A percentile compares a stretch with the other conserved stretches of the same genome.
phyloP scores from a whole-genome alignment of 2,329 filamentous ascomycete species.

The Cephalotrichum gorgonifer region DNA sequence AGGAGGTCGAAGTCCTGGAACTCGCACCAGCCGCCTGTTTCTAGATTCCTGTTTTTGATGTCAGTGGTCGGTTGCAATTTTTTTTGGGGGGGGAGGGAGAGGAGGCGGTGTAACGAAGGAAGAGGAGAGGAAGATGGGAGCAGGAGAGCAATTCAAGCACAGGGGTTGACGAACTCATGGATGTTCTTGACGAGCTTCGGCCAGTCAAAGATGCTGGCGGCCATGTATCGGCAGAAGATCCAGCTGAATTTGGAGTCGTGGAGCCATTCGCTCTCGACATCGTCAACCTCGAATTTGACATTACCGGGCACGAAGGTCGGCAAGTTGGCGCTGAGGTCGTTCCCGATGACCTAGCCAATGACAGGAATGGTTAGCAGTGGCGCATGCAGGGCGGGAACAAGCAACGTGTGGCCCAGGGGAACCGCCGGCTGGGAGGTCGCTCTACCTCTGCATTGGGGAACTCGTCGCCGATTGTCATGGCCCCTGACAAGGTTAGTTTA shows the following conservation, averaged over 20 bases:
- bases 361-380: constrained; percentile 9
- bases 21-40: constrained; percentile 44
- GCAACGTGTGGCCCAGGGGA: too few species aligned
- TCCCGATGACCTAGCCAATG: constrained; percentile 16
- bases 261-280: constrained; percentile 43
- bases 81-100: constrained; percentile 18
- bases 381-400: too few species aligned
- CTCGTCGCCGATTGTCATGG: constrained; percentile 26
- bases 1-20: constrained; percentile 34
- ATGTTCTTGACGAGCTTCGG: constrained; percentile 12
- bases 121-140: background rate
- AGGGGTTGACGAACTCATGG: constrained; percentile 12
- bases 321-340: constrained; percentile 33
- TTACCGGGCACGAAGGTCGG: constrained; percentile 49
- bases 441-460: constrained; percentile 13
- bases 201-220: constrained; percentile 21
- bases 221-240: constrained; percentile 24
- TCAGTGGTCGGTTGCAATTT: constrained; percentile 6
- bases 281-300: constrained; percentile 55
- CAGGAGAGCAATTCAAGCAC: background rate
- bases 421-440: constrained; percentile 2
- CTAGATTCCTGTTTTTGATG: constrained; percentile 25
- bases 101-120: background rate
- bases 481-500: constrained; percentile 11
- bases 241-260: constrained; percentile 27